Conservation (phyloP, 495 filamentous ascomycete genomes). For the Penicillium longicatenatum region DNA sequence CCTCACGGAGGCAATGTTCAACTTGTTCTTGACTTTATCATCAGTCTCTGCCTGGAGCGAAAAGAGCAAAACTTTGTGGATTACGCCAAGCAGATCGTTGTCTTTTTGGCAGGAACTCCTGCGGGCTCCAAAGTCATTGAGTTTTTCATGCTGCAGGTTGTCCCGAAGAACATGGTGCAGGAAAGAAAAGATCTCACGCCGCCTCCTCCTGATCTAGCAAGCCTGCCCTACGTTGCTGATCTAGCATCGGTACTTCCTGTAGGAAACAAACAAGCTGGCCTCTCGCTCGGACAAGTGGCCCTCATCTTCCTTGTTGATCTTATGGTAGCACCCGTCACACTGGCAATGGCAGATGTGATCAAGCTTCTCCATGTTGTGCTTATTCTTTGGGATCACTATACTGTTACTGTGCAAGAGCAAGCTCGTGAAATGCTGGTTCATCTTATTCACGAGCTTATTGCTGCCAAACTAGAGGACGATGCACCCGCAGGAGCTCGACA, state of each 20-base stretch:
- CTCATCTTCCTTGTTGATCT: constrained; percentile 94
- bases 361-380: constrained; percentile 87
- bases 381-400: constrained; percentile 96
- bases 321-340: constrained; percentile 86
- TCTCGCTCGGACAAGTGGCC: constrained; percentile 89
- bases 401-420: constrained; percentile 92
- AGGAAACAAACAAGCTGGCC: constrained; percentile 85
- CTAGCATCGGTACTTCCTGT: constrained; percentile 76
- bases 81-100: constrained; percentile 95
- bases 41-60: constrained; percentile 85
- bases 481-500: constrained; percentile 64
- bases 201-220: constrained; percentile 70
- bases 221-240: constrained; percentile 87
- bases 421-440: constrained; percentile 97
- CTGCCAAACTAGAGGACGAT: constrained; percentile 82
- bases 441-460: constrained; percentile 93
- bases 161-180: constrained; percentile 86
- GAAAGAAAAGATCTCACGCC: constrained; percentile 74
- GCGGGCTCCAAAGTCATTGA: constrained; percentile 92
- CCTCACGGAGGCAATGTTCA: constrained; percentile 95
- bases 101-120: constrained; percentile 89
- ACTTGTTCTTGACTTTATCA: constrained; percentile 93
- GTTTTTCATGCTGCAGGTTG: constrained; percentile 86
- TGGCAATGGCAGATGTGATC: constrained; percentile 74
- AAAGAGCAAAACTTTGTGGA: constrained; percentile 97